phyloP scores from a whole-genome alignment of 208 protist species.

The Tritrichomonas musculus region DNA sequence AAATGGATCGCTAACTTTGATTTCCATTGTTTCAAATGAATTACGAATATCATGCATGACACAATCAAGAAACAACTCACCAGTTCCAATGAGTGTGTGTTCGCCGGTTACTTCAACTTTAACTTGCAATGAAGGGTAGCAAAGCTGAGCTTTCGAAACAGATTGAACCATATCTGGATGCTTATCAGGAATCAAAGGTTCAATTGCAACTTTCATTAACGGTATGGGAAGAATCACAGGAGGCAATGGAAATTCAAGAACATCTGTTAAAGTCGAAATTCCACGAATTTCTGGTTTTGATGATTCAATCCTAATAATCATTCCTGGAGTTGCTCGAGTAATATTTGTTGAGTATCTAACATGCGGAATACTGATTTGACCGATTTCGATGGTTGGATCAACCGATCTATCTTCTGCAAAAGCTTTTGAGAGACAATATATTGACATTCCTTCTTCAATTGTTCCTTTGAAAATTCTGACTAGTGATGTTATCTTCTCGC shows the following conservation, averaged over 20 bases:
- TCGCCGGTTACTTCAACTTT: slow-evolving; percentile 92
- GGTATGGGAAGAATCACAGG: slow-evolving; percentile 33
- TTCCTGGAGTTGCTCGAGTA: background rate
- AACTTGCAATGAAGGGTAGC: slow-evolving; percentile 70
- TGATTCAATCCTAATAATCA: background rate
- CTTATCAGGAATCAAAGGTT: slow-evolving; percentile 85
- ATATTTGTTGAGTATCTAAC: background rate
- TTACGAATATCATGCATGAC: slow-evolving; percentile 87
- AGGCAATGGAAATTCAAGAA: background rate
- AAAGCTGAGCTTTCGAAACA: slow-evolving; percentile 69
- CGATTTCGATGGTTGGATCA: background rate
- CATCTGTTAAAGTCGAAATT: background rate
- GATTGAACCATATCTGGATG: slow-evolving; percentile 78
- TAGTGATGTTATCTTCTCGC: background rate
- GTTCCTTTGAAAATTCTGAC: background rate
- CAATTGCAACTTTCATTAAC: slow-evolving; percentile 79
- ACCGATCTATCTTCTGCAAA: background rate
- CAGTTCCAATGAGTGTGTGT: slow-evolving; percentile 87
- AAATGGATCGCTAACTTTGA: slow-evolving; percentile 87
- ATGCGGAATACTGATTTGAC: background rate
- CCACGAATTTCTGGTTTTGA: background rate
- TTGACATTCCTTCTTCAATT: background rate
- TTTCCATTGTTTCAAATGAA: slow-evolving; percentile 72
- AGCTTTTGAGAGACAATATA: background rate
- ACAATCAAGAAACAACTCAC: slow-evolving; percentile 97